Evolutionary conservation across 768 basidiomycete genomes (phyloP), one percentile per base, ranked within the genome.

Genomic region (Peribolospora kevripleyi): DNA sequence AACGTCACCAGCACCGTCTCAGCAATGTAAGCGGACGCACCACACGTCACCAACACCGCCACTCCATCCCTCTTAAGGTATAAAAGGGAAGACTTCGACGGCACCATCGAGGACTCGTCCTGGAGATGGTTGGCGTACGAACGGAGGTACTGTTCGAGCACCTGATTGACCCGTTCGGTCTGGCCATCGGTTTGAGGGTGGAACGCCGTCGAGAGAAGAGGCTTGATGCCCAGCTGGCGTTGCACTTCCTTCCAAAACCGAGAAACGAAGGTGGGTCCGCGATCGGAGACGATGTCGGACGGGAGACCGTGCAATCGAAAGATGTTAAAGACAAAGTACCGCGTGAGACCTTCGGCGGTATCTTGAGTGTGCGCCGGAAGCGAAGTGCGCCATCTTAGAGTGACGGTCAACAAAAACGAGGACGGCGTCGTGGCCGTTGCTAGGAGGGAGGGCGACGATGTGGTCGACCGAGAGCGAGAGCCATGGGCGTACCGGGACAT

Each of bases 141-240:
- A 0, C 68, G 60, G 0, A 74, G 67, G 56, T 69, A 71, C 11
- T 66, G 65, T 55, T 74, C 70, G 0, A 73, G 38, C 5, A 67
- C 61, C 54, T 71, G 70, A 55, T 74, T 72, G 9, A 68, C 59
- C 1, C 64, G 55, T 54, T 75, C 71, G 0, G 70, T 71, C 47
- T 71, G 69, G 0, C 73, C 70, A 54, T 72, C 68, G 3, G 67
- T 68, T 51, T 71, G 68, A 0, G 73, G 74, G 53, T 73, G 73
- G 51, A 68, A 74, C 0, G 71, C 72, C 0, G 72, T 74, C 5
- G 66, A 68, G 0, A 68, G 58, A 42, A 65, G 66, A 1, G 53
- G 52, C 11, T 68, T 51, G 46, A 74, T 70, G 4, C 40, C 8
- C 1, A 56, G 50, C 0, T 48, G 37, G 0, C 36, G 3, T 0